phyloP scores from a whole-genome alignment of 495 filamentous ascomycete species.

The Alectoria sarmentosa region DNA sequence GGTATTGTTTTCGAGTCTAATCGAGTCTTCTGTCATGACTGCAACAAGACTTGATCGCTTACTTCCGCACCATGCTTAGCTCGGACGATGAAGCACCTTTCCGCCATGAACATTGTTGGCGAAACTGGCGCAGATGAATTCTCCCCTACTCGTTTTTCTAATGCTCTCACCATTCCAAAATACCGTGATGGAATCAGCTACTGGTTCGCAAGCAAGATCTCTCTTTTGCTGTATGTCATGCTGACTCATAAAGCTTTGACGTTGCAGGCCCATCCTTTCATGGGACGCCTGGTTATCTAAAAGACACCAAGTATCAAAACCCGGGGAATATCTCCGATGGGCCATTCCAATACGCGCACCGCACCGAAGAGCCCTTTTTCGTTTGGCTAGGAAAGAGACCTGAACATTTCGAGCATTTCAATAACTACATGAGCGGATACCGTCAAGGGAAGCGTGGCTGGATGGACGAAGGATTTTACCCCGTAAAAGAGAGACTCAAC shows the following conservation, averaged over 20 bases:
- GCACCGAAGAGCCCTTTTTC: constrained; percentile 25
- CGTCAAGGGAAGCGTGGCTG: constrained; percentile 38
- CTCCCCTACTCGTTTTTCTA: constrained; percentile 30
- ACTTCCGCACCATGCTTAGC: no score
- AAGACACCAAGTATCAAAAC: constrained; percentile 26
- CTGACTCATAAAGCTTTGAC: constrained; percentile 10
- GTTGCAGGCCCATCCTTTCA: constrained; percentile 30
- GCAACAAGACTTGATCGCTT: no score
- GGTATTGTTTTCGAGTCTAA: not conserved
- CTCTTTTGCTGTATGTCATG: not conserved
- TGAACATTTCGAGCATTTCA: constrained; percentile 25
- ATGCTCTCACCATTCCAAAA: constrained; percentile 32
- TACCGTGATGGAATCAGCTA: constrained; percentile 18
- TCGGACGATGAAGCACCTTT: constrained; percentile 32
- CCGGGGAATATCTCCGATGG: constrained; percentile 29
- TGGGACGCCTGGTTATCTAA: constrained; percentile 30
- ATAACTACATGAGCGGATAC: constrained; percentile 39
- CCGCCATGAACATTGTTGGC: constrained; percentile 33
- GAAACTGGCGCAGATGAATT: constrained; percentile 35
- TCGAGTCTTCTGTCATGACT: not conserved
- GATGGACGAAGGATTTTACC: constrained; percentile 43
- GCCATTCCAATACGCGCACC: constrained; percentile 31
- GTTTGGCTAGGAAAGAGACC: constrained; percentile 28
- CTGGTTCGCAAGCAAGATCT: not conserved
- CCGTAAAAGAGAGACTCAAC: constrained; percentile 15